A percentile compares a stretch with the other conserved stretches of the same genome.
Conservation (phyloP, 441 rosid species). For the Euphorbia celastroides region DNA sequence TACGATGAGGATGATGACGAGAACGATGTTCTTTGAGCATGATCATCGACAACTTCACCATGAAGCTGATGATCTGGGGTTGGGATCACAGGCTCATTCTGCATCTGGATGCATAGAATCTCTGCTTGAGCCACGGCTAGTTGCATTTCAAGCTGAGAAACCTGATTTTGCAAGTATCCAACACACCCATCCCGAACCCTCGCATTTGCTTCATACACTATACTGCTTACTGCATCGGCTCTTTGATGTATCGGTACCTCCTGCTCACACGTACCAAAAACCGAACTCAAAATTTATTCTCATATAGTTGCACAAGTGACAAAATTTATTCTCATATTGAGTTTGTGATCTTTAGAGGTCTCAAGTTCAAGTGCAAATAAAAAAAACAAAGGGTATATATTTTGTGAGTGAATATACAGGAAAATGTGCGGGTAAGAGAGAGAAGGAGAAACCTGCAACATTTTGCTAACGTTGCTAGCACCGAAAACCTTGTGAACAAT, state of each 20-base stretch:
- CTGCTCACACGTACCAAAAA: conserved; percentile 34
- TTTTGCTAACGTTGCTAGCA: conserved; percentile 90
- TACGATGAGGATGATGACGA: not conserved
- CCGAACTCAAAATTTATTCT: not conserved
- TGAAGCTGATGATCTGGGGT: conserved; percentile 23
- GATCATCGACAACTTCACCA: not conserved
- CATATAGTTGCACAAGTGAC: too few relatives aligned
- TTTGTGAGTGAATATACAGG: too few relatives aligned
- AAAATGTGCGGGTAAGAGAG: not conserved
- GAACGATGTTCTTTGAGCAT: conserved; percentile 38
- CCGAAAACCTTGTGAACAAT: conserved; percentile 93
- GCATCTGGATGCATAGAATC: conserved; percentile 83
- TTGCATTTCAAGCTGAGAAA: conserved; percentile 85
- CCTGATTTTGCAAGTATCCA: conserved; percentile 83
- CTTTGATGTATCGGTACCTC: conserved; percentile 79
- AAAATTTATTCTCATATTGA: too few relatives aligned
- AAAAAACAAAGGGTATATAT: too few relatives aligned
- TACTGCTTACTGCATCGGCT: conserved; percentile 85
- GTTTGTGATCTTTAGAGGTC: too few relatives aligned
- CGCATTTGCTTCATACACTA: conserved; percentile 92
- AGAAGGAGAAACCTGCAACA: conserved; percentile 63
- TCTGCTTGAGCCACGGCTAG: conserved; percentile 90
- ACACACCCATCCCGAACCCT: conserved; percentile 90
- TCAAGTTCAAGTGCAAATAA: too few relatives aligned
- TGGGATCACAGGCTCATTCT: conserved; percentile 39